phyloP scores from a whole-genome alignment of 106 monocot genomes.

The Dactylorhiza incarnata region DNA sequence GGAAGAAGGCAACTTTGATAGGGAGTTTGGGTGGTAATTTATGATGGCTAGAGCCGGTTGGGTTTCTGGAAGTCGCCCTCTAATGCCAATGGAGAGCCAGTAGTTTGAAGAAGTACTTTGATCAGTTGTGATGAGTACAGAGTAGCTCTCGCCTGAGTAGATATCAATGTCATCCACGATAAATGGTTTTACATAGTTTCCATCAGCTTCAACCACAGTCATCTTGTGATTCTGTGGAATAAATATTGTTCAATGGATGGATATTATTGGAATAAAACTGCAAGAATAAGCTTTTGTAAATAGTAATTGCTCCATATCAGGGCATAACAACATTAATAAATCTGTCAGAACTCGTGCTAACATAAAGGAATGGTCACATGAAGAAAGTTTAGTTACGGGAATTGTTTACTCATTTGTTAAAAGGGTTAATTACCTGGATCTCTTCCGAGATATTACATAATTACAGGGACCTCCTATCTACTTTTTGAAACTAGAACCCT shows the following conservation, averaged over 20 bases:
- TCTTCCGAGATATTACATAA: no score
- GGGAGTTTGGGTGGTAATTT: slow-evolving; percentile 56
- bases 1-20: slow-evolving; percentile 21
- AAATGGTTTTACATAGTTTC: slow-evolving; percentile 75
- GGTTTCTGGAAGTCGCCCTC: slow-evolving; percentile 53
- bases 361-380: not conserved
- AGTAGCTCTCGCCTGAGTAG: slow-evolving; percentile 85
- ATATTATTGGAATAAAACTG: not conserved
- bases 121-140: slow-evolving; percentile 58
- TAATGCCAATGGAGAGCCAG: slow-evolving; percentile 63
- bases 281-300: not conserved
- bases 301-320: not conserved
- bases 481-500: no score
- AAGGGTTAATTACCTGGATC: no score
- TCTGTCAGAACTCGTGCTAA: not conserved
- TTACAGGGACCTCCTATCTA: no score
- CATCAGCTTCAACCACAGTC: slow-evolving; percentile 81
- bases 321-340: not conserved
- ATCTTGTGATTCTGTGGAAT: slow-evolving; percentile 55
- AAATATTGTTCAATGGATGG: slow-evolving; percentile 1
- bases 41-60: slow-evolving; percentile 50
- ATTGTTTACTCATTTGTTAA: not conserved
- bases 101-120: slow-evolving; percentile 48
- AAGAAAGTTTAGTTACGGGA: not conserved
- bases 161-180: slow-evolving; percentile 57